These are phyloP conservation scores for Ordospora colligata DNA, from an alignment of 371 early-diverging fungal genomes.

Conservation along the genomic window DNA sequence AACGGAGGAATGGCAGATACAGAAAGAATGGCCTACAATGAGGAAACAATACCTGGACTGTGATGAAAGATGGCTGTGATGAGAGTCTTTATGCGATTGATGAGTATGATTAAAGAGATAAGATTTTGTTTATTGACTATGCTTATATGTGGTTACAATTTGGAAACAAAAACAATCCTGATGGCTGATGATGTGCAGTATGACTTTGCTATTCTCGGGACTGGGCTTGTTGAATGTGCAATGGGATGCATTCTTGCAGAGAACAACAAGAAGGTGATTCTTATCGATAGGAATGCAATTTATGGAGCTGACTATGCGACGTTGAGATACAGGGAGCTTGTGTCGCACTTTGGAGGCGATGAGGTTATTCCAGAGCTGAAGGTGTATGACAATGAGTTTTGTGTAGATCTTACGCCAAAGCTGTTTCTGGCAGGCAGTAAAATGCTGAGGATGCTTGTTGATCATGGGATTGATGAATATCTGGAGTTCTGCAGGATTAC, in stretches of 20 bases:
- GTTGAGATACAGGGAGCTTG: slow-evolving; percentile 49
- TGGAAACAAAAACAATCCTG: not conserved
- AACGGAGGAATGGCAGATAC: slow-evolving; percentile 1
- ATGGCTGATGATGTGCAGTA: slow-evolving; percentile 17
- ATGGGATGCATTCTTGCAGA: slow-evolving; percentile 90
- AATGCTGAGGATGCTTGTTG: slow-evolving; percentile 66
- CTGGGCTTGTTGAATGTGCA: slow-evolving; percentile 96
- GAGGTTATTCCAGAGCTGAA: not conserved
- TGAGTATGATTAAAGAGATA: not conserved
- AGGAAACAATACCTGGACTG: slow-evolving; percentile 13
- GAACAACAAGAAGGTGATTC: slow-evolving; percentile 90
- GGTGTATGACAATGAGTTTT: slow-evolving; percentile 75
- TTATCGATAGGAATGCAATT: slow-evolving; percentile 90
- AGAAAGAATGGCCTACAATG: not conserved
- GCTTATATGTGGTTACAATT: not conserved
- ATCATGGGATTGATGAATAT: slow-evolving; percentile 90
- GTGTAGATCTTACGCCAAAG: slow-evolving; percentile 95
- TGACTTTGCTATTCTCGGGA: slow-evolving; percentile 65
- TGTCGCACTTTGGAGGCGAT: slow-evolving; percentile 25
- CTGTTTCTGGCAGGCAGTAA: slow-evolving; percentile 94
- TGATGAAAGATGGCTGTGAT: not conserved
- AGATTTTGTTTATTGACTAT: not conserved
- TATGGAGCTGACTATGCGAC: slow-evolving; percentile 77
- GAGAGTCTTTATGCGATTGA: not conserved
- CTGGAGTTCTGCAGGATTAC: slow-evolving; percentile 88